phyloP scores from a whole-genome alignment of 1,139 yeast species.

The Suzukiozyma palmioleophila region DNA sequence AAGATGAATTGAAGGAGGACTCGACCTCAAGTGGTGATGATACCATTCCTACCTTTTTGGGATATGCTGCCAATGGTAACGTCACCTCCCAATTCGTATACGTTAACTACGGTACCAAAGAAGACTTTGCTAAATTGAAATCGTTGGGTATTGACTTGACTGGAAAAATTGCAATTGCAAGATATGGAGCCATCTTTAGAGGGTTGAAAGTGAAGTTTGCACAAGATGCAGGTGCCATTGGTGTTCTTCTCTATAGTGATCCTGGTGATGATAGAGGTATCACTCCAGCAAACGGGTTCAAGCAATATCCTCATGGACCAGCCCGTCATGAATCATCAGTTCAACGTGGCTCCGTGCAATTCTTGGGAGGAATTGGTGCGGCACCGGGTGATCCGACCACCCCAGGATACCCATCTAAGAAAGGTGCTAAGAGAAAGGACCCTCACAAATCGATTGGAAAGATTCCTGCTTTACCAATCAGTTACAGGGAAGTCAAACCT shows the following conservation, averaged over 20 bases:
- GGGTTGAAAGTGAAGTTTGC: conserved; percentile 48
- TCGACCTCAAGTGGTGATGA: conserved; percentile 53
- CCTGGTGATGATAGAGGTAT: conserved; percentile 44
- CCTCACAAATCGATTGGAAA: conserved; percentile 38
- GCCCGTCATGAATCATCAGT: conserved; percentile 51
- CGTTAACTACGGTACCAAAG: conserved; percentile 36
- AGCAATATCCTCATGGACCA: conserved; percentile 44
- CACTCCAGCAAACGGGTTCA: conserved; percentile 40
- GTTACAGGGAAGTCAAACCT: conserved; percentile 44
- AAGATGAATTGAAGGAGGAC: conserved; percentile 71
- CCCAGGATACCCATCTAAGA: conserved; percentile 73
- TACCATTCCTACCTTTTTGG: conserved; percentile 41
- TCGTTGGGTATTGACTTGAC: conserved; percentile 30
- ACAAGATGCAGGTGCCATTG: conserved; percentile 44
- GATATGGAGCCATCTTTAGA: conserved; percentile 40
- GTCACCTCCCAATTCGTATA: conserved; percentile 43
- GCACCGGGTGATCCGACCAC: conserved; percentile 90
- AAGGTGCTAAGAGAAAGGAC: conserved; percentile 42
- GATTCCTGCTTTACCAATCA: conserved; percentile 47
- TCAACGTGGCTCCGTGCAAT: conserved; percentile 82
- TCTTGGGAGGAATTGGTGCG: conserved; percentile 53
- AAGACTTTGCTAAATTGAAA: conserved; percentile 33
- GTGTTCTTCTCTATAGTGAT: conserved; percentile 40
- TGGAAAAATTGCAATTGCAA: conserved; percentile 41
- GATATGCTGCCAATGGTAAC: conserved; percentile 46